These are phyloP conservation scores for Tilletia walkeri DNA, from an alignment of 1,284 basidiomycete species.

Conservation along the genomic window DNA sequence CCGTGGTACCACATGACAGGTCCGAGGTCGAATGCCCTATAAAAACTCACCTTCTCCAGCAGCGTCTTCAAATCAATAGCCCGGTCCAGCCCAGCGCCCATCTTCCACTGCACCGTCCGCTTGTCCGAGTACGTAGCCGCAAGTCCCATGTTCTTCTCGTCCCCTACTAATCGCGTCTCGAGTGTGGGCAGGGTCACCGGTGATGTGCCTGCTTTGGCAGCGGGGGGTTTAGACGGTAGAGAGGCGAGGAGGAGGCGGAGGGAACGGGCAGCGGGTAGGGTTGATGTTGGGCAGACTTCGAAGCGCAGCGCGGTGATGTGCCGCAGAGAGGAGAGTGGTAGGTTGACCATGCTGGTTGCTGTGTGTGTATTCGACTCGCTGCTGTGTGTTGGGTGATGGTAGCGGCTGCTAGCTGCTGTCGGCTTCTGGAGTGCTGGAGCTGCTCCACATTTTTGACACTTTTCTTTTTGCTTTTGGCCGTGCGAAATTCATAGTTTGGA, in stretches of 20 bases:
- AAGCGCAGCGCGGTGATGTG: conserved; percentile 15
- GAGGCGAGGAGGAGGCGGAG: conserved; percentile 8
- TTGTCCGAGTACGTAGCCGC: neutral
- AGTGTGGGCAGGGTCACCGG: neutral
- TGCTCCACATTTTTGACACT: too few relatives aligned
- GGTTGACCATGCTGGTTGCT: conserved; percentile 6
- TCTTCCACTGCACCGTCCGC: conserved; percentile 8
- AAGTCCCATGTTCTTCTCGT: neutral
- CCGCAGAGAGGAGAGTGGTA: conserved; percentile 10
- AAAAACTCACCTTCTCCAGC: conserved; percentile 7
- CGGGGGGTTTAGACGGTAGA: conserved; percentile 3
- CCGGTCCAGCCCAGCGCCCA: conserved; percentile 1
- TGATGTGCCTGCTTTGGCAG: neutral
- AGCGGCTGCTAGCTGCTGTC: too few relatives aligned
- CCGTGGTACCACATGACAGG: neutral
- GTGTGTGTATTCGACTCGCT: neutral
- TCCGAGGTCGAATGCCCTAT: neutral
- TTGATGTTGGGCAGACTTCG: conserved; percentile 4
- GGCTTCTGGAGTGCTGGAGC: too few relatives aligned
- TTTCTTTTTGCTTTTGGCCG: too few relatives aligned
- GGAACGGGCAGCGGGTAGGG: neutral
- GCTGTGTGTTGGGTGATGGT: too few relatives aligned
- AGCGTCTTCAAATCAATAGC: conserved; percentile 5
- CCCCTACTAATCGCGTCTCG: neutral
- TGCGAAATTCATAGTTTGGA: too few relatives aligned